Conservation (phyloP, 805 yeast species). For the Lipomyces anomalus region DNA sequence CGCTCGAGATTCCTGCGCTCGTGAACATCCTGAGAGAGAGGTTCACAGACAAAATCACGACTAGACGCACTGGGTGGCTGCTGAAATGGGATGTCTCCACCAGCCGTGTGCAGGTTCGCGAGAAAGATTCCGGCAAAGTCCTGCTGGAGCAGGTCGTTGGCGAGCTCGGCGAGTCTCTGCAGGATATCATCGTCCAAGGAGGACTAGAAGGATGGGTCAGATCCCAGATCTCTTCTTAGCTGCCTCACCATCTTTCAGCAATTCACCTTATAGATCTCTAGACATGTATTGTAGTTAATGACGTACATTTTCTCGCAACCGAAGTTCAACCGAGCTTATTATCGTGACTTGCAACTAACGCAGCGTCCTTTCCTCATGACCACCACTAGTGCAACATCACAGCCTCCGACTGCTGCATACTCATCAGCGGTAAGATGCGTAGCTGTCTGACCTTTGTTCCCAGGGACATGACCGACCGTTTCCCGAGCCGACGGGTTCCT, state of each 20-base stretch:
- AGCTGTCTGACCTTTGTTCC: too few relatives aligned
- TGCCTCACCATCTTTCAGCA: conserved; percentile 1
- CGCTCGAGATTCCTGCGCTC: conserved; percentile 87
- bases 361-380: too few relatives aligned
- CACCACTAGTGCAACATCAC: too few relatives aligned
- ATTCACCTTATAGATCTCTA: too few relatives aligned
- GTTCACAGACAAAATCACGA: conserved; percentile 61
- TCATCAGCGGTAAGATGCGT: too few relatives aligned
- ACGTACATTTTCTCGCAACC: too few relatives aligned
- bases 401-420: too few relatives aligned
- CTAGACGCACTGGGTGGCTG: conserved; percentile 92
- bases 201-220: conserved; percentile 98
- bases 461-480: too few relatives aligned
- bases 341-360: too few relatives aligned
- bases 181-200: conserved; percentile 93
- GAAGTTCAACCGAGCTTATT: too few relatives aligned
- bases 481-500: too few relatives aligned
- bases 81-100: conserved; percentile 89
- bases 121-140: conserved; percentile 42
- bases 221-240: conserved; percentile 43
- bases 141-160: conserved; percentile 85
- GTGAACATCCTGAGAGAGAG: conserved; percentile 68
- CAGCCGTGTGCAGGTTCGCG: conserved; percentile 73
- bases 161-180: conserved; percentile 89
- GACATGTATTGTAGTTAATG: too few relatives aligned